A percentile compares a stretch with the other conserved stretches of the same genome.
Evolutionary conservation across 768 basidiomycete species (phyloP).

Genomic region (Tylopilus sp.): DNA sequence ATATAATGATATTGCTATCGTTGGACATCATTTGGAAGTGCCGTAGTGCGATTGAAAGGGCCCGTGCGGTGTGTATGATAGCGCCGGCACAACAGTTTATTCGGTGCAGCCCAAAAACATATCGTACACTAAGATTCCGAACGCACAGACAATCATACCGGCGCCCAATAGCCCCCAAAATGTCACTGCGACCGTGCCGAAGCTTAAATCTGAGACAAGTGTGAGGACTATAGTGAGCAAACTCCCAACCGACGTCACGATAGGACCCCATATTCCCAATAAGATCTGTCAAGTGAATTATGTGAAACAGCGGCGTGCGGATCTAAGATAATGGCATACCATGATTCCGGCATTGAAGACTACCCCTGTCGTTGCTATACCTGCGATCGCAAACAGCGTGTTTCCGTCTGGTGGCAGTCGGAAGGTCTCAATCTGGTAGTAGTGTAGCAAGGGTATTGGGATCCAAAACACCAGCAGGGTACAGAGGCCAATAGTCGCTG

Average conservation of each 20-base stretch:
- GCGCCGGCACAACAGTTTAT: neutral
- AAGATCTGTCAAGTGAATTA: constrained; percentile 49
- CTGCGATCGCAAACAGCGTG: constrained; percentile 52
- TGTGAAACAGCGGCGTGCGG: constrained; percentile 6
- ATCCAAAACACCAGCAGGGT: constrained; percentile 78
- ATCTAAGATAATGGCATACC: constrained; percentile 43
- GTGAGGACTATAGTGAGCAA: constrained; percentile 94
- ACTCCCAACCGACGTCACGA: constrained; percentile 84
- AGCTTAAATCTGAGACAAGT: constrained; percentile 71
- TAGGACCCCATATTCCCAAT: constrained; percentile 83
- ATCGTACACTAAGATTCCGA: constrained; percentile 74
- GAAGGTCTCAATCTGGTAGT: constrained; percentile 61
- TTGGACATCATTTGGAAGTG: constrained; percentile 3
- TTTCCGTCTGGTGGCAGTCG: constrained; percentile 50
- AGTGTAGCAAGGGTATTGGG: constrained; percentile 72
- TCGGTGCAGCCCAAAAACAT: constrained; percentile 36
- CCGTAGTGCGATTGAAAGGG: neutral
- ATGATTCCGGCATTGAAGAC: constrained; percentile 85
- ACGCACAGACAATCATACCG: constrained; percentile 76
- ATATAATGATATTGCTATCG: constrained; percentile 39
- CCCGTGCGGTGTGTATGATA: neutral
- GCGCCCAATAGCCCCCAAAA: constrained; percentile 74
- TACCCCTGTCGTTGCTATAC: constrained; percentile 69
- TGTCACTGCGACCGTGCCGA: constrained; percentile 65
- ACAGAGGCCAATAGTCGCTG: constrained; percentile 72